Conservation (phyloP, 306 rosid genomes). For the Dryas alaskensis region DNA sequence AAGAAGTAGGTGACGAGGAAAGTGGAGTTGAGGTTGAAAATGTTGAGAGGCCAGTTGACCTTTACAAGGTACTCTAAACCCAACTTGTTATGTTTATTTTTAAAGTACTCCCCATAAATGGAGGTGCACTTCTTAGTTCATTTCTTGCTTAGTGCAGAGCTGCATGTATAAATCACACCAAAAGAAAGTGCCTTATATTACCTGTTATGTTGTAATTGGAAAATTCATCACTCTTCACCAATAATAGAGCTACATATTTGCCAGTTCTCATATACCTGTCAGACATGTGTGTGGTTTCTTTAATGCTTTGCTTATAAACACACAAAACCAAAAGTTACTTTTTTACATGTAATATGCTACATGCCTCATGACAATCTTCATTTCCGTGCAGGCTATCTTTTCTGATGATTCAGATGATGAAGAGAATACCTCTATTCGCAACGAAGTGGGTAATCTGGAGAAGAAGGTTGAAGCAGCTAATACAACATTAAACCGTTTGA, state of each 20-base stretch:
- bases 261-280: background rate
- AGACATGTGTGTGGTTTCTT: too few species aligned
- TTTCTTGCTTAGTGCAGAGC: background rate
- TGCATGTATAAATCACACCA: too few species aligned
- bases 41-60: conserved; percentile 94
- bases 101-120: too few species aligned
- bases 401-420: conserved; percentile 89
- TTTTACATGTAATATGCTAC: background rate
- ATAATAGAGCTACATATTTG: too few species aligned
- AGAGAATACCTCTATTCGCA: conserved; percentile 45
- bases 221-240: too few species aligned
- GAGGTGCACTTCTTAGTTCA: too few species aligned
- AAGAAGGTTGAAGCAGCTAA: conserved; percentile 86
- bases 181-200: too few species aligned
- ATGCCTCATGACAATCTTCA: conserved; percentile 17
- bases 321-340: conserved; percentile 21
- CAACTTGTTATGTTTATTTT: background rate
- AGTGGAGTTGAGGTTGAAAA: conserved; percentile 59
- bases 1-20: conserved; percentile 40
- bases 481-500: conserved; percentile 75
- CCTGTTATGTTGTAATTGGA: too few species aligned
- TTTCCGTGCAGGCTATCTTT: conserved; percentile 78
- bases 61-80: conserved; percentile 67
- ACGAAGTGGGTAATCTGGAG: conserved; percentile 59
- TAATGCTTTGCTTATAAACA: background rate